These are phyloP conservation scores for Pterulicium gracile DNA, from an alignment of 1,284 basidiomycete species.

Conservation along the genomic window DNA sequence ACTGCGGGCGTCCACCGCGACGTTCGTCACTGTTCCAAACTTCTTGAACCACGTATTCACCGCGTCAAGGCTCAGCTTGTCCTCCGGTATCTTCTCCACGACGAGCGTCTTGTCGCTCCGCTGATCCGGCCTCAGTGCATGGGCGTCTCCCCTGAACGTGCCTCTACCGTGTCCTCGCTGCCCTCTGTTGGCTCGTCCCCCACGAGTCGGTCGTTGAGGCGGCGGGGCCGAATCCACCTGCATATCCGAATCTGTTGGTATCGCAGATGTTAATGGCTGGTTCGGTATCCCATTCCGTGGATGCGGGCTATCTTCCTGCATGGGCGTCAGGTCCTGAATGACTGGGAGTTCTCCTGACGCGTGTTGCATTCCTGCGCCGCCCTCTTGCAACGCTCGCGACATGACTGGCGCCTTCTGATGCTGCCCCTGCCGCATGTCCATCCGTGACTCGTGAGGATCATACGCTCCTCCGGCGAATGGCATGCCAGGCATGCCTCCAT, in stretches of 20 bases:
- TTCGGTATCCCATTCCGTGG: conserved; percentile 9
- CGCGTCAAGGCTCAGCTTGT: conserved; percentile 66
- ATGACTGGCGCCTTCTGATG: conserved; percentile 42
- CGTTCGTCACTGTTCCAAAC: conserved; percentile 90
- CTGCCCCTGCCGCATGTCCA: conserved; percentile 52
- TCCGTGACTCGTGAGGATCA: conserved; percentile 65
- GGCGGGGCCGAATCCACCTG: conserved; percentile 6
- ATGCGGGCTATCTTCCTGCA: conserved; percentile 20
- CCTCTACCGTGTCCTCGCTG: conserved; percentile 30
- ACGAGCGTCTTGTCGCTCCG: conserved; percentile 80
- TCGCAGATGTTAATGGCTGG: too few species aligned
- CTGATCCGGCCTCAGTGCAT: conserved; percentile 52
- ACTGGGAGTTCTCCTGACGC: conserved; percentile 62
- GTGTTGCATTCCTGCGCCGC: conserved; percentile 24
- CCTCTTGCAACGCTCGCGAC: conserved; percentile 40
- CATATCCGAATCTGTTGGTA: conserved; percentile 4
- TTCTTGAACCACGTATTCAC: conserved; percentile 88
- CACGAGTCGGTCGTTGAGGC: conserved; percentile 17
- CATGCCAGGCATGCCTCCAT: conserved; percentile 27
- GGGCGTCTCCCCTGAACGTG: conserved; percentile 49
- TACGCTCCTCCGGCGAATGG: conserved; percentile 40
- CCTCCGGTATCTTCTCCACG: conserved; percentile 87
- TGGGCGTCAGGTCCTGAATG: conserved; percentile 69
- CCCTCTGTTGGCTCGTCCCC: conserved; percentile 21
- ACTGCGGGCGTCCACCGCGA: conserved; percentile 71